Base-by-base conservation (phyloP, 495 filamentous ascomycete species). In the Aspergillus bertholletiae region DNA sequence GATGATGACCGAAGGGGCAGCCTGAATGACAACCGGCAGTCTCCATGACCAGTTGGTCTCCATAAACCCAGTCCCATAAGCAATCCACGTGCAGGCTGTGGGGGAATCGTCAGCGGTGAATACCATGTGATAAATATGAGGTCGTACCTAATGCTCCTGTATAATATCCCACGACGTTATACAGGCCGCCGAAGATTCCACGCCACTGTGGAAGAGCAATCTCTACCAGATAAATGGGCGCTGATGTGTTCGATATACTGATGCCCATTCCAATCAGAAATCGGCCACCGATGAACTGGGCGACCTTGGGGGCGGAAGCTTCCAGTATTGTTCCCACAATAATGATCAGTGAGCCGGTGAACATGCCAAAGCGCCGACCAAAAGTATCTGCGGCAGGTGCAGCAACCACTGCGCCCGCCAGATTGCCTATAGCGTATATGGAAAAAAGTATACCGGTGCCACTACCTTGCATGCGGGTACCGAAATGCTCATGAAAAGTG, bases 201-300 rank as follows among this genome's bases (percentile, higher is more conserved):
- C 60, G 17, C 71, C 70, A 34, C 71, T 76, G 40, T 69, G 73
- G 32, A n/a, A 54, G 39, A 12, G 28, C 23, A 6, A 41, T 34
- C 18, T 48, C 26, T 2, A 49, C 51, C 26, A 53, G 17, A 20
- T 53, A 53, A 8, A 53, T 22, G 2, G 41, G 40, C 22, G 51
- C 51, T 15, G 51, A 23, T 17, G 51, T 53, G 17, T 53, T 53
- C 1, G 51, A 32, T 17, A 35, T 28, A 12, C 28, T 30, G 7
- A 45, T 41, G 0, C 17, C 44, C 27, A 40, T 12, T 15, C 39
- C 84, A n/a, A 92, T 80, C 18, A 89, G 63, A 67, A 90, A 90
- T 5, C 88, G 82, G 12, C 87, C 88, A 17, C 75, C 85, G 59
- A 88, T 84, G 58, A 90, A 88, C 58, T 78, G 74, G 7, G 60